Conservation (phyloP, 225 moss, liverwort and hornwort species). For the Asterella californica region DNA sequence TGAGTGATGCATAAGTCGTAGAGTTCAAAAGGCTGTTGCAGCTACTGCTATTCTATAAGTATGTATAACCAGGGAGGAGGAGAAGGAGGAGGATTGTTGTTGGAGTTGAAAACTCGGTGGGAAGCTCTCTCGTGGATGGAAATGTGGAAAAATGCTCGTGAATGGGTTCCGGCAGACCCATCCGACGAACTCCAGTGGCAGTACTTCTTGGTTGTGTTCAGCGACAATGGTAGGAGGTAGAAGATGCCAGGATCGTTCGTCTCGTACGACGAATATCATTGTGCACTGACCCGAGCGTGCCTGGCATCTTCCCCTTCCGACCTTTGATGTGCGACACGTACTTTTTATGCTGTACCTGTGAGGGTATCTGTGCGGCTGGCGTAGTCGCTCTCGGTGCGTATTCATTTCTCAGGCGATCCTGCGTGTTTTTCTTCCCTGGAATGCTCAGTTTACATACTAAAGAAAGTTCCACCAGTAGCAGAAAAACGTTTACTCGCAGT, state of each 20-base stretch:
- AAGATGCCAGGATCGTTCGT: slow-evolving; percentile 6
- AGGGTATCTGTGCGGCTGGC: background rate
- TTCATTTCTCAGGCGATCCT: background rate
- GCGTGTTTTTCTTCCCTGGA: background rate
- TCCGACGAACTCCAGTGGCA: background rate
- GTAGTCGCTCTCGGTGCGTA: background rate
- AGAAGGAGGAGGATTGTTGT: background rate
- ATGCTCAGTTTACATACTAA: background rate
- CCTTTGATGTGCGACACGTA: background rate
- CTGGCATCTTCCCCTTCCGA: slow-evolving; percentile 13
- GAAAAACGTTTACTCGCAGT: background rate
- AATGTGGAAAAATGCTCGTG: no score
- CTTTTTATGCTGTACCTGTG: background rate
- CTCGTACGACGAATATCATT: background rate
- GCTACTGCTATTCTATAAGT: background rate
- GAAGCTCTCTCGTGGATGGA: background rate
- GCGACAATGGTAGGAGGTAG: slow-evolving; percentile 10
- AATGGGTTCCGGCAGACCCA: background rate
- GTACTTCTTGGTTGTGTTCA: background rate
- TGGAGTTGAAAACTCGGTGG: background rate
- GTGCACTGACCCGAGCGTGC: background rate
- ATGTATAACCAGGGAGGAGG: background rate
- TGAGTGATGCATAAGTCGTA: background rate
- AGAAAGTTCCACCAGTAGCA: background rate
- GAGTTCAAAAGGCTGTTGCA: background rate